Base-by-base conservation (phyloP, 176 grass and related monocot genomes). In the Phoenix roebelenii region DNA sequence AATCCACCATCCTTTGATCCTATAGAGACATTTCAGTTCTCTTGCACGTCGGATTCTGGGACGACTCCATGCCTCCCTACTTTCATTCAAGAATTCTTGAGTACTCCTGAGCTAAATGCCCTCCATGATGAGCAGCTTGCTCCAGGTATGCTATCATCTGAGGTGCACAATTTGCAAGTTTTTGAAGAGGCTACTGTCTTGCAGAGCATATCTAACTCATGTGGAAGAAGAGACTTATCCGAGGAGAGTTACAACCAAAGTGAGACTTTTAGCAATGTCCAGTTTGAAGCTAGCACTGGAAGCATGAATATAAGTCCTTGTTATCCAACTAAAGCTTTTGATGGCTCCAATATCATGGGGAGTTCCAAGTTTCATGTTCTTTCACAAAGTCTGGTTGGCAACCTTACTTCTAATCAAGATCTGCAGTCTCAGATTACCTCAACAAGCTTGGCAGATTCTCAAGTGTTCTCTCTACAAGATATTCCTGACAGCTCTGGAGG, bases 41-140 rank as follows among this genome's bases (percentile, higher is more conserved):
- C 82, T 16, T 79, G 72, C 58, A 83, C 82, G 51, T 90, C 87
- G 15, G 82, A 82, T 52, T 62, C 50, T 16, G 23, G 44, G 4
- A 53, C 49, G 4, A 53, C 49, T 50, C 50, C 53, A 26, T 82
- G 75, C 64, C 64, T 85, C 48, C 69, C 79, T 15, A 82, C 35
- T 52, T 59, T 76, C 22, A 60, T 85, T 63, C 87, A 83, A 65
- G 93, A 92, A 57, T 85, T 85, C 52, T 70, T 98, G 39, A 72
- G 79, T 56, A 92, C 70, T 58, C 67, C 82, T 14, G 87, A 89
- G 23, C 61, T 90, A 49, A 91, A 89, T 61, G 66, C 84, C 18
- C 60, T 98, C 15, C 17, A 55, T 19, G 25, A 67, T 55, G 52
- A 55, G n/a, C 52, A 32, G 26, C 16, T 67, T 32, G 65, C 25